Percentiles rank a stretch among this genome's conserved stretches.
Evolutionary conservation across 352 stramenopile species (phyloP).

Genomic region (Phytophthora palmivora): DNA sequence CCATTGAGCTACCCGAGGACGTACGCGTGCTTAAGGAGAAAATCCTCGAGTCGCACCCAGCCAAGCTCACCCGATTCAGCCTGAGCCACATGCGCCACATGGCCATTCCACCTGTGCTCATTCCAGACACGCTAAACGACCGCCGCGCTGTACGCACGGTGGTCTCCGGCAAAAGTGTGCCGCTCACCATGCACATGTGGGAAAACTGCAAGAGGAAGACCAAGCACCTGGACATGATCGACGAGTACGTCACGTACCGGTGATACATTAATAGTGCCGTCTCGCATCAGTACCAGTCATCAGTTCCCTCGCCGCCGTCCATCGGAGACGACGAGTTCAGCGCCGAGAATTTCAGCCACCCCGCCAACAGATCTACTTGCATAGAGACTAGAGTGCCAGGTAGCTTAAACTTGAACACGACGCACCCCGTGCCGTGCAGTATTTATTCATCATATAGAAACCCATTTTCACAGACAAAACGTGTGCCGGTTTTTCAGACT

Average conservation of each 20-base stretch:
- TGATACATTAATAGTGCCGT: too few relatives aligned
- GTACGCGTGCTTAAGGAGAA: conserved; percentile 53
- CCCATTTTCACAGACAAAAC: not conserved
- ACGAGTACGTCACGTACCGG: conserved; percentile 56
- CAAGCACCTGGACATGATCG: conserved; percentile 55
- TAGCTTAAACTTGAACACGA: conserved; percentile 31
- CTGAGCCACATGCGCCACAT: conserved; percentile 56
- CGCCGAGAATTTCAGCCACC: conserved; percentile 22
- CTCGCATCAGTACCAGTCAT: conserved; percentile 3
- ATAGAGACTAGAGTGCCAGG: conserved; percentile 12
- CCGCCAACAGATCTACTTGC: conserved; percentile 9
- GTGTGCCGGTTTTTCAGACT: conserved; percentile 19
- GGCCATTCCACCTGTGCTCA: conserved; percentile 55
- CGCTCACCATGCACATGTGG: conserved; percentile 60
- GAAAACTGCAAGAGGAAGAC: conserved; percentile 46
- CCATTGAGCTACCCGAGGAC: conserved; percentile 44
- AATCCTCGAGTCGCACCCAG: conserved; percentile 51
- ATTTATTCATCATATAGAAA: conserved; percentile 27
- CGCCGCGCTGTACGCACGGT: conserved; percentile 41
- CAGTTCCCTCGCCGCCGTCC: conserved; percentile 19
- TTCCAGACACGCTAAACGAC: conserved; percentile 49
- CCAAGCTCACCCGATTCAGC: conserved; percentile 60
- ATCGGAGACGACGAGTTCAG: conserved; percentile 15
- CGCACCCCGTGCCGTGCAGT: conserved; percentile 18
- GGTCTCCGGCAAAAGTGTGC: conserved; percentile 56